Evolutionary conservation across 1,284 basidiomycete genomes (phyloP).

Genomic region (Volvariella surrecta): DNA sequence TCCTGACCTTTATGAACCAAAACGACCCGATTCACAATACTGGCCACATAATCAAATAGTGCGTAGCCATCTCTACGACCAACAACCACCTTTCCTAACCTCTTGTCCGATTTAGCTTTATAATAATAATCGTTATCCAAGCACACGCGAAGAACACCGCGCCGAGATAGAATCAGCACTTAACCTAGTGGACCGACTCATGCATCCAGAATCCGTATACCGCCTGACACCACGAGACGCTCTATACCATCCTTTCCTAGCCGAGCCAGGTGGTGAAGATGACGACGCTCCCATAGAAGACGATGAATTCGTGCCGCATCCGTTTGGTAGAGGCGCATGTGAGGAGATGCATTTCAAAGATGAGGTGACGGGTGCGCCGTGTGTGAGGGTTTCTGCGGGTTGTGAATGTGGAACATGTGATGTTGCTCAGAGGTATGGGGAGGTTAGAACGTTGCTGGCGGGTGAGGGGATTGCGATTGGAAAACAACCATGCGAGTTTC

Average conservation of each 20-base stretch:
- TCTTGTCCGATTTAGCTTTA: slow-evolving; percentile 22
- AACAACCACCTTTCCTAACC: slow-evolving; percentile 15
- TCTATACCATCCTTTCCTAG: slow-evolving; percentile 72
- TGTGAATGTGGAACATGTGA: slow-evolving; percentile 17
- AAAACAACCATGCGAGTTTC: slow-evolving; percentile 60
- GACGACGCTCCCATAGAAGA: slow-evolving; percentile 33
- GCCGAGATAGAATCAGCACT: slow-evolving; percentile 59
- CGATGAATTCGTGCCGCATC: slow-evolving; percentile 60
- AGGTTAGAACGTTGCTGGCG: slow-evolving; percentile 36
- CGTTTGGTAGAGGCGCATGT: slow-evolving; percentile 57
- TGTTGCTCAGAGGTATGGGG: slow-evolving; percentile 16
- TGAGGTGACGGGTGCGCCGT: slow-evolving; percentile 44
- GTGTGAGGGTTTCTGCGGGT: slow-evolving; percentile 31
- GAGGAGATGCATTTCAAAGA: slow-evolving; percentile 48
- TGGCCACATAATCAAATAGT: slow-evolving; percentile 40
- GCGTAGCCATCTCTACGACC: slow-evolving; percentile 14
- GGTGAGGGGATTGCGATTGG: slow-evolving; percentile 70
- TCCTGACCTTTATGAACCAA: slow-evolving; percentile 57
- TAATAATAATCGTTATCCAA: slow-evolving; percentile 13
- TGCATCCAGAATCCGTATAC: slow-evolving; percentile 69
- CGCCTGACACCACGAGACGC: slow-evolving; percentile 72
- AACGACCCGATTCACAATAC: slow-evolving; percentile 38
- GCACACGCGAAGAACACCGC: slow-evolving; percentile 31
- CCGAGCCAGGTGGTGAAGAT: slow-evolving; percentile 9
- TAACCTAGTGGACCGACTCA: slow-evolving; percentile 61